phyloP scores from a whole-genome alignment of 2,329 filamentous ascomycete species.

The Lecanicillium sp. region DNA sequence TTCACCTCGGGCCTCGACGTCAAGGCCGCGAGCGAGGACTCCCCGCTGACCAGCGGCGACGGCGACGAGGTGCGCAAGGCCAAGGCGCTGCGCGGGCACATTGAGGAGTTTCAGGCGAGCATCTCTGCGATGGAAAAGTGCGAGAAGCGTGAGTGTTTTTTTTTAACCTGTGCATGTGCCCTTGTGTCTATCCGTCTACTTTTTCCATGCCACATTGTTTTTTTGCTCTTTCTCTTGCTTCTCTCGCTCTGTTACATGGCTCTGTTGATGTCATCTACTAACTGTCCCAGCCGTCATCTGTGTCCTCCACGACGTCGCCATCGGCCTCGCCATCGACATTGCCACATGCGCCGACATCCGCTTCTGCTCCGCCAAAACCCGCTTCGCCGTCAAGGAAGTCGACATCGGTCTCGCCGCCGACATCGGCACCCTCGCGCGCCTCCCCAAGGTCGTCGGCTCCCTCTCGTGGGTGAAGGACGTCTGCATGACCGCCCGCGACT shows the following conservation, averaged over 20 bases:
- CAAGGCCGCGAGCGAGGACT: conserved; percentile 54
- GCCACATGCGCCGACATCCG: conserved; percentile 65
- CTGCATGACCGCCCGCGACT: conserved; percentile 63
- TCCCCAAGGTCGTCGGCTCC: conserved; percentile 67
- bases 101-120: conserved; percentile 74
- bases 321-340: conserved; percentile 74
- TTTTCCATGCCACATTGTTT: not conserved
- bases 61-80: conserved; percentile 61
- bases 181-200: not conserved
- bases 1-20: conserved; percentile 88
- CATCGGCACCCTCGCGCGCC: conserved; percentile 65
- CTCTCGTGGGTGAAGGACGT: conserved; percentile 77
- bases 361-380: conserved; percentile 52
- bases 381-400: conserved; percentile 72
- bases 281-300: conserved; percentile 64
- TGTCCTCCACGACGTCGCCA: conserved; percentile 70
- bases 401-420: conserved; percentile 78
- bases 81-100: conserved; percentile 56
- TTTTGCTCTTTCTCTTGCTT: not conserved
- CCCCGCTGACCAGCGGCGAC: conserved; percentile 32
- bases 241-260: not conserved
- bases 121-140: conserved; percentile 75
- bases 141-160: conserved; percentile 64
- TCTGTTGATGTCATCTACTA: not conserved
- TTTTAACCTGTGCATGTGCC: conserved; percentile 1